phyloP scores from a whole-genome alignment of 257 asterid genomes.

The Solanum sejunctum region DNA sequence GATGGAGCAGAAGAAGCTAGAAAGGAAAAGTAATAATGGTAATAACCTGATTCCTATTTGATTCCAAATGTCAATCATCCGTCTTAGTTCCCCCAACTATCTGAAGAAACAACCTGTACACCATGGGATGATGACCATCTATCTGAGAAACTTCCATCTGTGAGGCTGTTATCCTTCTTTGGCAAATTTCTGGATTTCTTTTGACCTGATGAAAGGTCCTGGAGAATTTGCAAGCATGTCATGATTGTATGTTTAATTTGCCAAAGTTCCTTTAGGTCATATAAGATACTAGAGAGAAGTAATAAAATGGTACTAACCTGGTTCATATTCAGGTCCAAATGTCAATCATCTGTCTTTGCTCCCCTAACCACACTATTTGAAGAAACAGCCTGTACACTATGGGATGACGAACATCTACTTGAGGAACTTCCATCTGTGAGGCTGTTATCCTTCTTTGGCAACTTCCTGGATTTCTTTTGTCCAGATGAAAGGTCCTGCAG shows the following conservation, averaged over 20 bases:
- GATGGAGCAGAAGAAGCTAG: neutral
- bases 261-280: no score
- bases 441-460: slow-evolving; percentile 48
- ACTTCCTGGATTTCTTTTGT: slow-evolving; percentile 42
- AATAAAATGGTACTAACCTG: neutral
- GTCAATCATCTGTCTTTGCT: slow-evolving; percentile 31
- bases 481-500: slow-evolving; percentile 59
- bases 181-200: slow-evolving; percentile 36
- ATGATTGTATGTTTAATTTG: neutral
- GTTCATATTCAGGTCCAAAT: slow-evolving; percentile 2
- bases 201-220: slow-evolving; percentile 59
- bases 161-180: slow-evolving; percentile 47
- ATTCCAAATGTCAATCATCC: slow-evolving; percentile 22
- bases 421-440: slow-evolving; percentile 62
- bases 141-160: slow-evolving; percentile 72
- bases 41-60: neutral
- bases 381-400: slow-evolving; percentile 65
- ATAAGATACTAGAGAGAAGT: neutral
- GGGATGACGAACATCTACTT: slow-evolving; percentile 82
- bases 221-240: slow-evolving; percentile 12
- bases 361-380: slow-evolving; percentile 63
- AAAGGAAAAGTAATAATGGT: neutral
- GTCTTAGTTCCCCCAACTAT: slow-evolving; percentile 41
- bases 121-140: slow-evolving; percentile 79
- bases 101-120: slow-evolving; percentile 64